These are phyloP conservation scores for Sporothrix schenckii DNA, from an alignment of 2,329 filamentous ascomycete genomes.

Conservation along the genomic window DNA sequence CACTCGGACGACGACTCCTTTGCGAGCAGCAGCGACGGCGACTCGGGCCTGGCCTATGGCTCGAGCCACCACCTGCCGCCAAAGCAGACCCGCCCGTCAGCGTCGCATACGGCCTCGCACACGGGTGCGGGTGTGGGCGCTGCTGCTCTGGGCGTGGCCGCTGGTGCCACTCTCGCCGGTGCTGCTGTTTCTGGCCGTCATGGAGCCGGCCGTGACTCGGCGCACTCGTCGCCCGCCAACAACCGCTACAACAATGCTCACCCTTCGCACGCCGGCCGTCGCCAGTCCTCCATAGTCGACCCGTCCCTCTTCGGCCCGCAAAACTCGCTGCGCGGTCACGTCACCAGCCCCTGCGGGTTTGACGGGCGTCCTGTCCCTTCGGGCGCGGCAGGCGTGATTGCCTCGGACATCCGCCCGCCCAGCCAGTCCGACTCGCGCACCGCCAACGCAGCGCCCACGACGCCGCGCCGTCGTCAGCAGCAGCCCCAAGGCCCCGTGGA, in stretches of 20 bases:
- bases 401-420: conserved; percentile 27
- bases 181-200: not conserved
- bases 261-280: conserved; percentile 30
- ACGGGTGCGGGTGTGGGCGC: not conserved
- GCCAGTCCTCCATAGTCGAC: conserved; percentile 58
- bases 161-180: not conserved
- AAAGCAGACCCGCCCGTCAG: not conserved
- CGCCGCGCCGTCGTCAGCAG: not conserved
- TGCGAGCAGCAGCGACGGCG: conserved; percentile 45
- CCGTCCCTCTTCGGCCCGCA: conserved; percentile 62
- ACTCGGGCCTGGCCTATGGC: conserved; percentile 51
- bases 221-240: conserved; percentile 32
- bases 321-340: conserved; percentile 62
- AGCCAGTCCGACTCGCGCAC: conserved; percentile 35
- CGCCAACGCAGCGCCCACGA: not conserved
- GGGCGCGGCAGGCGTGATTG: not conserved
- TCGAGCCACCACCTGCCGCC: conserved; percentile 37
- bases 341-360: conserved; percentile 61
- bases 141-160: conserved; percentile 3
- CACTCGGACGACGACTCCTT: conserved; percentile 43
- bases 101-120: conserved; percentile 31
- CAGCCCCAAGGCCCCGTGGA: conserved; percentile 63
- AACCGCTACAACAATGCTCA: conserved; percentile 26
- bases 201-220: not conserved
- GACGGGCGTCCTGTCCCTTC: conserved; percentile 43